Evolutionary conservation across 179 eudicot species (phyloP).

Genomic region (Patellifolia procumbens): DNA sequence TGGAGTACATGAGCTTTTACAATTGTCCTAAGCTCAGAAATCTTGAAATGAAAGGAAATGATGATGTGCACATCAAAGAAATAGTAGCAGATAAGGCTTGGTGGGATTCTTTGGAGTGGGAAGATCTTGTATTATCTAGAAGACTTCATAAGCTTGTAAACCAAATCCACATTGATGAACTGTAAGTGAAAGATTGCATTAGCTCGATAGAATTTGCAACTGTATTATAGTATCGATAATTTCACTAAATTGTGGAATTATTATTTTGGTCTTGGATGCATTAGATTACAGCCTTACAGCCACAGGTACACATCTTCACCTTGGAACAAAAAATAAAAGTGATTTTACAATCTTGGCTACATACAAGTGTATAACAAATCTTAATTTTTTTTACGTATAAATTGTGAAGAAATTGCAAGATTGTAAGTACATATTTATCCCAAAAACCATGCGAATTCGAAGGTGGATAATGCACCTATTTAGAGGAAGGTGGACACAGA

Average conservation of each 20-base stretch:
- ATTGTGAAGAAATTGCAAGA: no score
- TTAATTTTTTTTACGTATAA: no score
- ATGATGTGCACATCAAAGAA: conserved; percentile 20
- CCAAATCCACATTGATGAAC: conserved; percentile 12
- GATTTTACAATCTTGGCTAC: no score
- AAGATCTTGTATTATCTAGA: background rate
- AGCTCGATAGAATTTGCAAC: no score
- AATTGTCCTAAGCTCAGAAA: conserved; percentile 29
- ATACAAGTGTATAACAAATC: no score
- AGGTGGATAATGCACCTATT: no score
- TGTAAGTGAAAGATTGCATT: conserved; percentile 10
- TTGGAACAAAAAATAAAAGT: no score
- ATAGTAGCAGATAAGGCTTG: conserved; percentile 27
- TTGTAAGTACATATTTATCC: no score
- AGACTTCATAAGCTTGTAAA: conserved; percentile 11
- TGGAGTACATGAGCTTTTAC: conserved; percentile 26
- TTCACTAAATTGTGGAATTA: background rate
- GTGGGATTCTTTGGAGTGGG: conserved; percentile 36
- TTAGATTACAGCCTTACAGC: background rate
- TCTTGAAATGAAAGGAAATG: conserved; percentile 21
- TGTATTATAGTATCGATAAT: background rate
- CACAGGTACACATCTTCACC: no score
- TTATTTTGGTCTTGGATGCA: background rate
- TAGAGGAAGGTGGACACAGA: no score
- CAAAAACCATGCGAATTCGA: no score